Conservation (phyloP, 495 filamentous ascomycete genomes). For the Penicillium arizonense region DNA sequence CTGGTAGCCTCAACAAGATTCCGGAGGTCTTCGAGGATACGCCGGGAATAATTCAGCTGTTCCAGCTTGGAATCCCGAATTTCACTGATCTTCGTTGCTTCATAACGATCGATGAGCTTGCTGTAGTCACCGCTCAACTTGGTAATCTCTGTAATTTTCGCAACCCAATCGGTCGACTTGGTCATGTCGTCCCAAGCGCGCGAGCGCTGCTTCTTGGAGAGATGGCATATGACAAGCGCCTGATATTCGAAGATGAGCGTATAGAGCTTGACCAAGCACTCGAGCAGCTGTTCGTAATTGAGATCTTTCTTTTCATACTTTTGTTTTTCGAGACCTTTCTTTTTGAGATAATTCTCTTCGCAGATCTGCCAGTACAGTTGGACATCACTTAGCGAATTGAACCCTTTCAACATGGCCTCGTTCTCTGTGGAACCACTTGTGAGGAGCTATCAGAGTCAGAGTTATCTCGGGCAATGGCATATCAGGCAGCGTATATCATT, state of each 20-base stretch:
- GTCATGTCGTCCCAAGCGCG: constrained; percentile 24
- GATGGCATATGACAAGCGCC: constrained; percentile 28
- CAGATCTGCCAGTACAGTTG: constrained; percentile 3
- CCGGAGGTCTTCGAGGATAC: not conserved
- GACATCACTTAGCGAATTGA: not conserved
- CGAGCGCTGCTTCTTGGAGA: constrained; percentile 23
- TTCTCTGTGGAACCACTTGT: not conserved
- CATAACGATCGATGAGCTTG: not conserved
- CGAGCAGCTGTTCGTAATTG: not conserved
- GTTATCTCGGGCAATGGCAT: not conserved
- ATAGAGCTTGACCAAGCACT: constrained; percentile 15
- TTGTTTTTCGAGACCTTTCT: not conserved
- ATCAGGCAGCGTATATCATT: too few species aligned
- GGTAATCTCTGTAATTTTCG: constrained; percentile 14
- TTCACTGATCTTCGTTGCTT: not conserved
- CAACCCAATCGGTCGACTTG: constrained; percentile 12
- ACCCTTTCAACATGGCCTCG: constrained; percentile 5
- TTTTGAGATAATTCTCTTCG: not conserved
- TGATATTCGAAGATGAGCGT: constrained; percentile 34
- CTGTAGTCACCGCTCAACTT: not conserved
- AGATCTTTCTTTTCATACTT: not conserved
- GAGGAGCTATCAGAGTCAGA: not conserved
- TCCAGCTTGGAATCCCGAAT: not conserved
- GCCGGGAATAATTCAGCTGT: not conserved
- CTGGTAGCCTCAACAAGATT: not conserved